Evolutionary conservation across 257 asterid species (phyloP), one percentile per base, ranked within the genome.

Genomic region (Salvia splendens): DNA sequence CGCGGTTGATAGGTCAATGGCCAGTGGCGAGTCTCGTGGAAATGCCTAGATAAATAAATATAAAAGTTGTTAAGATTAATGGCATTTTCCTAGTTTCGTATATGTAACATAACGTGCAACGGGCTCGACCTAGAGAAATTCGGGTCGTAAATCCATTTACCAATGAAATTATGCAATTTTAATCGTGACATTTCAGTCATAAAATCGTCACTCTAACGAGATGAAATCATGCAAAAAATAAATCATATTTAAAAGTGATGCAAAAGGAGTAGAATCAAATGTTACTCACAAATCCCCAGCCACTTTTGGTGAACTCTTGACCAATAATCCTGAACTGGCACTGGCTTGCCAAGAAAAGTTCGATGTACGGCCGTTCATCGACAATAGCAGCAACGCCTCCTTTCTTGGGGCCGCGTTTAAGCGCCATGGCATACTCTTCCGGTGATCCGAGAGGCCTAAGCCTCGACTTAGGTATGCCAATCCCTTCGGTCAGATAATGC

Each of bases 241-340:
- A 24, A 24, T 24, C 2, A 24, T 24, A 24, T 24, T 24, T 24
- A 24, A 24, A 24, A 24, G 30, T 24, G 30, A 24, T 24, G 30
- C 12, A 41, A 59, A 65, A n/a, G 56, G 20, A 51, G 2, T 36
- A 45, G 33, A 33, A 33, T 4, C 1, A 14, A 73, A 55, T 24
- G 12, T 6, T 36, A 83, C 92, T 83, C 68, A 86, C 87, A 64
- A 83, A 84, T 10, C 87, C 89, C 92, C 92, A 86, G 60, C 89
- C 84, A 45, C 81, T 79, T 70, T 79, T 86, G 69, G 85, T 79
- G 78, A 83, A 86, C 67, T 83, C 84, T 40, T 71, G 82, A n/a
- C 92, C 87, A 17, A 71, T 75, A 16, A 86, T 74, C 81, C 87
- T 79, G 81, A 75, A 86, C 53, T 73, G 71, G 85, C 92, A 86